Percentiles rank a stretch among this genome's conserved stretches.
Evolutionary conservation across 1,284 basidiomycete genomes (phyloP).

Genomic region (Sporisorium iseilematis-ciliati): DNA sequence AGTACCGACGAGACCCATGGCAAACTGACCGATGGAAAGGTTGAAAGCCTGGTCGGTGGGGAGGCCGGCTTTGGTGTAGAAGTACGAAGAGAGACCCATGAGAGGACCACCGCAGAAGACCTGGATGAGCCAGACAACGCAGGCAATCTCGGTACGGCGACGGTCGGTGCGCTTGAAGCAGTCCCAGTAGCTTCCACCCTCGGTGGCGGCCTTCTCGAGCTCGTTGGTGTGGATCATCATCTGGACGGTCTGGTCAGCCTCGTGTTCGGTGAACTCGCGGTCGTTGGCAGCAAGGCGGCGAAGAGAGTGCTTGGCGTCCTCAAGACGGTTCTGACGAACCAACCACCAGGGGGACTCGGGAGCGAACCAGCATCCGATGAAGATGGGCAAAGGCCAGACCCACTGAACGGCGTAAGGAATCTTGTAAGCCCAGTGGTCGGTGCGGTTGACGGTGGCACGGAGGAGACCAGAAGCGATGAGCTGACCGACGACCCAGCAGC

Average conservation of each 20-base stretch:
- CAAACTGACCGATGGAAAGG: constrained; percentile 70
- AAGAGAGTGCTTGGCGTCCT: constrained; percentile 72
- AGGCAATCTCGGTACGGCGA: constrained; percentile 72
- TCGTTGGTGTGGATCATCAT: constrained; percentile 72
- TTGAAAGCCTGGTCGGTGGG: constrained; percentile 69
- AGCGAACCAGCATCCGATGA: constrained; percentile 67
- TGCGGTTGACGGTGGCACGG: constrained; percentile 63
- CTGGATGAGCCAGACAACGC: constrained; percentile 68
- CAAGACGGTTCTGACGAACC: constrained; percentile 71
- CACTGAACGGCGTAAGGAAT: constrained; percentile 72
- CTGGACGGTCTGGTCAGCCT: constrained; percentile 71
- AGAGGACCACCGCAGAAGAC: constrained; percentile 68
- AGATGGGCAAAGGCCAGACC: constrained; percentile 69
- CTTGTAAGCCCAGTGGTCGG: constrained; percentile 68
- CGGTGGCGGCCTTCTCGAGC: constrained; percentile 69
- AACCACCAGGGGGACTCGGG: constrained; percentile 72
- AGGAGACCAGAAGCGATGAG: constrained; percentile 72
- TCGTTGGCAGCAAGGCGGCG: constrained; percentile 68
- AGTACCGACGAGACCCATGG: constrained; percentile 70
- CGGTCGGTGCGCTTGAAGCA: constrained; percentile 72
- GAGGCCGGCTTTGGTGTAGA: constrained; percentile 72
- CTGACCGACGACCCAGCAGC: constrained; percentile 72
- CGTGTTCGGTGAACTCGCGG: constrained; percentile 64
- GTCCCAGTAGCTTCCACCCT: constrained; percentile 70
- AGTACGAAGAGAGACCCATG: constrained; percentile 69